Conservation (phyloP, 768 basidiomycete species). For the Phanerodontia chrysosporium region DNA sequence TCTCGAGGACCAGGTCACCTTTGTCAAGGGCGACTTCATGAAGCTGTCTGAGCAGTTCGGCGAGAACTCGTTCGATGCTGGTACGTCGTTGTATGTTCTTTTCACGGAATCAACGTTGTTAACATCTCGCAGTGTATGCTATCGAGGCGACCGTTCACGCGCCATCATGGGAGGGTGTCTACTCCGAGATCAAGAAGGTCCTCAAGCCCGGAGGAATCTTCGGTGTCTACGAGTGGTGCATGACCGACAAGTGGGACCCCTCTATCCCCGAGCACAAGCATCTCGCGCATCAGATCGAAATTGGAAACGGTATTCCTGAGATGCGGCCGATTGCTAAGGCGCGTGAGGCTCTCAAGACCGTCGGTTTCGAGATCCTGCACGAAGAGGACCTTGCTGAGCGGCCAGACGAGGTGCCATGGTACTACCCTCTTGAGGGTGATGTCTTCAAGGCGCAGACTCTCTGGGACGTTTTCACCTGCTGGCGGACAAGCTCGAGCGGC, state of each 20-base stretch:
- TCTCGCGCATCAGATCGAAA: conserved; percentile 86
- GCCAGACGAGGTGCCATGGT: conserved; percentile 78
- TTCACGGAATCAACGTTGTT: too few relatives aligned
- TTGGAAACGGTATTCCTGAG: conserved; percentile 96
- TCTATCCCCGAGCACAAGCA: conserved; percentile 82
- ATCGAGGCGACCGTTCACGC: conserved; percentile 98
- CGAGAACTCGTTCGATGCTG: conserved; percentile 90
- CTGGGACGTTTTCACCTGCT: conserved; percentile 87
- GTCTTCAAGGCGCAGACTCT: conserved; percentile 86
- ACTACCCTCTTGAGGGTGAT: conserved; percentile 96
- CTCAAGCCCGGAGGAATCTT: conserved; percentile 96
- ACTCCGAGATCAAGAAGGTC: conserved; percentile 87
- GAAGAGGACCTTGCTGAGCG: conserved; percentile 95
- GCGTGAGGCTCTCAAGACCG: conserved; percentile 70
- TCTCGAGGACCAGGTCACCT: conserved; percentile 72
- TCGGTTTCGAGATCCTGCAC: conserved; percentile 84
- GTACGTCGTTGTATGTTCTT: conserved; percentile 42
- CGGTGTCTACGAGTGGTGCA: conserved; percentile 98
- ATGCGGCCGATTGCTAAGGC: conserved; percentile 78
- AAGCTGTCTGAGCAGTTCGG: conserved; percentile 89
- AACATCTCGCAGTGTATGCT: conserved; percentile 92
- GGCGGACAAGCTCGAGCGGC: conserved; percentile 88
- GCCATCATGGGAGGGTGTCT: conserved; percentile 93
- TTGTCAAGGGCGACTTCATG: conserved; percentile 96
- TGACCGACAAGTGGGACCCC: conserved; percentile 94